These are phyloP conservation scores for Cucurbita ficifolia DNA, from an alignment of 306 rosid species.

Conservation along the genomic window DNA sequence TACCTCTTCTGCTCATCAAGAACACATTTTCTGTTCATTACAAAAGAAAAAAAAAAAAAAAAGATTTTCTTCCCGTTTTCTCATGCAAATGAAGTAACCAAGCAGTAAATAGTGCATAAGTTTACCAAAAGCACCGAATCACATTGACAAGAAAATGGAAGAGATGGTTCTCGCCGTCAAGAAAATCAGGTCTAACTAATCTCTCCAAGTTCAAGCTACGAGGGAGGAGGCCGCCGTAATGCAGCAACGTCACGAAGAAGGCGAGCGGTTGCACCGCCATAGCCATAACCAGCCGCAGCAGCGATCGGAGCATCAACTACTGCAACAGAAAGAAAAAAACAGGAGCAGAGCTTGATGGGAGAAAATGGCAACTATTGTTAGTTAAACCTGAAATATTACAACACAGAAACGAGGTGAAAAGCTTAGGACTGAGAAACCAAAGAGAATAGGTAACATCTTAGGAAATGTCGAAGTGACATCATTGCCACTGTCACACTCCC, in stretches of 20 bases:
- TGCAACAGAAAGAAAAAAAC: neutral
- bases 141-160: neutral
- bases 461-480: constrained; percentile 1
- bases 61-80: neutral
- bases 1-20: neutral
- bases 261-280: neutral
- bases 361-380: neutral
- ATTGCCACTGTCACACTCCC: neutral
- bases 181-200: neutral
- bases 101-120: neutral
- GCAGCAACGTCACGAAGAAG: neutral
- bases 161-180: neutral
- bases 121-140: neutral
- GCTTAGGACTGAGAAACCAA: constrained; percentile 5
- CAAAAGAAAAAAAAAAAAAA: neutral
- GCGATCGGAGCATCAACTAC: neutral
- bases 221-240: neutral
- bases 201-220: neutral
- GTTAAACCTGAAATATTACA: neutral
- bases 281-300: neutral
- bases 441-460: neutral
- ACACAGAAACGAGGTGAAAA: neutral
- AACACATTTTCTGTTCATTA: neutral
- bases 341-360: neutral
- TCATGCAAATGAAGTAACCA: neutral